Conservation (phyloP, 2,329 filamentous ascomycete species). For the Xylariaceae sp. region DNA sequence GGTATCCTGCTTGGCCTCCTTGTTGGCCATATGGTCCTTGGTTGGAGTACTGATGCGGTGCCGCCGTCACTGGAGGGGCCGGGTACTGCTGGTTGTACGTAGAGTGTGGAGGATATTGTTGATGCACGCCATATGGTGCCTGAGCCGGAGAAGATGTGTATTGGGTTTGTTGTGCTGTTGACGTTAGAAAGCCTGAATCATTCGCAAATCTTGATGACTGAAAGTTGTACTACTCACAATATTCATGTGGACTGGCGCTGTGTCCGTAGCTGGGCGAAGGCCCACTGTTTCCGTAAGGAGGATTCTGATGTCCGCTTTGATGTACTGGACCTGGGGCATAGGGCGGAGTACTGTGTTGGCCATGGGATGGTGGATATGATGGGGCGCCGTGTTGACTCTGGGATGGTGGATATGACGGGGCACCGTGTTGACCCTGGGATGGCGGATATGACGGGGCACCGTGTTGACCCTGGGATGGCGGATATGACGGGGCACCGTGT, state of each 20-base stretch:
- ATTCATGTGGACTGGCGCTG: constrained; percentile 29
- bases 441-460: constrained; percentile 21
- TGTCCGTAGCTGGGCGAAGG: constrained; percentile 29
- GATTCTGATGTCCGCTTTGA: constrained; percentile 24
- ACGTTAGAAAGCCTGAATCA: constrained; percentile 10
- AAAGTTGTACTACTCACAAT: constrained; percentile 24
- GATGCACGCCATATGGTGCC: constrained; percentile 28
- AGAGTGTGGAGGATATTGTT: constrained; percentile 31
- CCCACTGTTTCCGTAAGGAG: constrained; percentile 21
- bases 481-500: constrained; percentile 20
- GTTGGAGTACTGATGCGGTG: constrained; percentile 26
- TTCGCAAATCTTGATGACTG: not conserved
- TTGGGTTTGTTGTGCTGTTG: constrained; percentile 28
- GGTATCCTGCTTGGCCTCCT: constrained; percentile 33
- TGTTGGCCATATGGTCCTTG: constrained; percentile 30
- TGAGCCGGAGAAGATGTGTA: constrained; percentile 29
- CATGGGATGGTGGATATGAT: constrained; percentile 18
- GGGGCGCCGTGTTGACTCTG: constrained; percentile 11
- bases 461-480: constrained; percentile 19
- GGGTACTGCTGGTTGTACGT: constrained; percentile 27
- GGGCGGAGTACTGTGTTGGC: constrained; percentile 18
- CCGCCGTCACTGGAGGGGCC: constrained; percentile 25
- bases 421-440: constrained; percentile 11
- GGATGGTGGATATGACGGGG: not conserved
- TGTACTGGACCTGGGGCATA: constrained; percentile 22